Conservation (phyloP, 768 basidiomycete genomes). For the Boletellus ananas region DNA sequence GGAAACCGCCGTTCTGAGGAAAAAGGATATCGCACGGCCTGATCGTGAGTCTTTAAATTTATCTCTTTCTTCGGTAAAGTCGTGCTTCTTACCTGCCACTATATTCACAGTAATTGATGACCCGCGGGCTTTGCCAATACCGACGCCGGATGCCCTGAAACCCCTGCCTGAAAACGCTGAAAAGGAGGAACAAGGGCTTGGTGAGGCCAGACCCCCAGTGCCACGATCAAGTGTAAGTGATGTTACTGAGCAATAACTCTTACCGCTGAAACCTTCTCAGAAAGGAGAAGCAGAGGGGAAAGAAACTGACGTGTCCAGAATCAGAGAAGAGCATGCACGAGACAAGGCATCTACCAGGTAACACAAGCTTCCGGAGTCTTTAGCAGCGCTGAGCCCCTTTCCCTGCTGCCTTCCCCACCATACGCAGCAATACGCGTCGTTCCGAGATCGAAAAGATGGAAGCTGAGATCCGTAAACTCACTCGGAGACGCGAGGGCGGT, state of each 20-base stretch:
- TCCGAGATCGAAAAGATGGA: conserved; percentile 86
- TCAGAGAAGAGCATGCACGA: conserved; percentile 70
- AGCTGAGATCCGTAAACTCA: conserved; percentile 76
- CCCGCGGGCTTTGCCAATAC: conserved; percentile 2
- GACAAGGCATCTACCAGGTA: conserved; percentile 66
- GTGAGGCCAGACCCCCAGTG: neutral
- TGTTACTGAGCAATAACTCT: neutral
- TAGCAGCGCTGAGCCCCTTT: neutral
- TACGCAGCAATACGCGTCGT: conserved; percentile 55
- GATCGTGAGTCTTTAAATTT: conserved; percentile 57
- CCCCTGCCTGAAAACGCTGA: neutral
- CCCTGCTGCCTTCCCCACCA: neutral
- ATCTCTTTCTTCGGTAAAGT: too few species aligned
- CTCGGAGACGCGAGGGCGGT: conserved; percentile 51
- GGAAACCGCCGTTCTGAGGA: conserved; percentile 54
- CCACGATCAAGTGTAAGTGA: conserved; percentile 18
- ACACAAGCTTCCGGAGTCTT: neutral
- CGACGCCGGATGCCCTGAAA: conserved; percentile 8
- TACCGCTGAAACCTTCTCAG: neutral
- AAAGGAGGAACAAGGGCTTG: neutral
- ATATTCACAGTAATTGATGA: conserved; percentile 24
- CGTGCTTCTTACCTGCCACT: neutral
- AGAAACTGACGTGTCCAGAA: conserved; percentile 56
- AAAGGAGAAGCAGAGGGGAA: conserved; percentile 22
- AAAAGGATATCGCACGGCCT: conserved; percentile 79